Percentiles rank a stretch among this genome's conserved stretches.
Evolutionary conservation across 352 stramenopile species (phyloP).

Genomic region (Phytophthora palmivora): DNA sequence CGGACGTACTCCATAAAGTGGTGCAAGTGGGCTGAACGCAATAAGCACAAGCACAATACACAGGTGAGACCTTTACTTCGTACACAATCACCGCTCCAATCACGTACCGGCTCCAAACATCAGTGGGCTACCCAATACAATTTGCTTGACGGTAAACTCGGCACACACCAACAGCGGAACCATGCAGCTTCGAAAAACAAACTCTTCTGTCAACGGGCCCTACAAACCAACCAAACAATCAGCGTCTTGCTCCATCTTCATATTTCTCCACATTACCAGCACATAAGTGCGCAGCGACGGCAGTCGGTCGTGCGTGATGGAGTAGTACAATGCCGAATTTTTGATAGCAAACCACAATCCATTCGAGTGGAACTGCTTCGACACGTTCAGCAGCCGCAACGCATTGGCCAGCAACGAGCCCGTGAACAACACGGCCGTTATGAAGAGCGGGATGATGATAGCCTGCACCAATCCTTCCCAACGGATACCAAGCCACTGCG

Average conservation of each 20-base stretch:
- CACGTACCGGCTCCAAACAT: slow-evolving; percentile 94
- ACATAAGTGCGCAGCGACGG: slow-evolving; percentile 87
- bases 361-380: slow-evolving; percentile 78
- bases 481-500: slow-evolving; percentile 85
- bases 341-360: slow-evolving; percentile 83
- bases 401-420: slow-evolving; percentile 78
- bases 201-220: slow-evolving; percentile 94
- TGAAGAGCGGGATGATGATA: slow-evolving; percentile 64
- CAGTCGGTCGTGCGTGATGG: slow-evolving; percentile 72
- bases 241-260: slow-evolving; percentile 4
- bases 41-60: slow-evolving; percentile 22
- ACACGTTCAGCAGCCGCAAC: slow-evolving; percentile 78
- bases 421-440: slow-evolving; percentile 81
- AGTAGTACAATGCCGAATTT: slow-evolving; percentile 84
- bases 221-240: slow-evolving; percentile 21
- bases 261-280: slow-evolving; percentile 49
- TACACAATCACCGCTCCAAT: slow-evolving; percentile 6
- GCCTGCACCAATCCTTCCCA: slow-evolving; percentile 63
- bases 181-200: slow-evolving; percentile 96
- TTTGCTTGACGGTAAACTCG: slow-evolving; percentile 80
- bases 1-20: slow-evolving; percentile 88
- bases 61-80: slow-evolving; percentile 6
- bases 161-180: slow-evolving; percentile 90
- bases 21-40: slow-evolving; percentile 76
- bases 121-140: slow-evolving; percentile 88